Conservation (phyloP, 495 filamentous ascomycete species). For the Aspergillus conjunctus region DNA sequence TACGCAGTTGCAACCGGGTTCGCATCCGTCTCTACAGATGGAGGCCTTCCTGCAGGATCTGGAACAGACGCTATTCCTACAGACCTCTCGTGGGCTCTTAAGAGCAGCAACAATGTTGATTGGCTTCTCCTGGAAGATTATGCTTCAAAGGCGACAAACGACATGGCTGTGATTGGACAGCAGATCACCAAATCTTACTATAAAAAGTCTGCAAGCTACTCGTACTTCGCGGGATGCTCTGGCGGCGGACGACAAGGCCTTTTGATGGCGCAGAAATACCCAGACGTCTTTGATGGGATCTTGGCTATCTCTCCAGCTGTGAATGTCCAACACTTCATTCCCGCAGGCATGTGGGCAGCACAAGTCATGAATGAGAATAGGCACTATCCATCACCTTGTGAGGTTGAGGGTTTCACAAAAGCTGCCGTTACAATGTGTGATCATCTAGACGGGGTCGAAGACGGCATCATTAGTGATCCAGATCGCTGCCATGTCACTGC, state of each 20-base stretch:
- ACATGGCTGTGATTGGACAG: slow-evolving; percentile 30
- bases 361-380: slow-evolving; percentile 35
- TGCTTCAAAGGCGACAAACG: slow-evolving; percentile 39
- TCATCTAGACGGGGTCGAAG: slow-evolving; percentile 55
- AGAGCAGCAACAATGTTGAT: slow-evolving; percentile 45
- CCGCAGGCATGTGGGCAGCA: slow-evolving; percentile 24
- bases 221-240: slow-evolving; percentile 53
- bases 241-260: slow-evolving; percentile 50
- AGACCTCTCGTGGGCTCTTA: slow-evolving; percentile 39
- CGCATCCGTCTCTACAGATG: slow-evolving; percentile 25
- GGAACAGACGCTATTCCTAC: slow-evolving; percentile 36
- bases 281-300: slow-evolving; percentile 59
- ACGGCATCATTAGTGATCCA: slow-evolving; percentile 60
- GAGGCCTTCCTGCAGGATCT: slow-evolving; percentile 39
- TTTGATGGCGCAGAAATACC: slow-evolving; percentile 46
- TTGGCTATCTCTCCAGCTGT: slow-evolving; percentile 53
- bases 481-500: slow-evolving; percentile 52
- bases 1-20: slow-evolving; percentile 8
- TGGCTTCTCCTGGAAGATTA: slow-evolving; percentile 42
- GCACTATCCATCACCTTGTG: slow-evolving; percentile 39
- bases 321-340: slow-evolving; percentile 42
- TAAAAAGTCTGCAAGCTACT: slow-evolving; percentile 26
- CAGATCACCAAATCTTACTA: slow-evolving; percentile 23
- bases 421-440: slow-evolving; percentile 50
- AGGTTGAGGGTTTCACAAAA: slow-evolving; percentile 48